Evolutionary conservation across 2,329 filamentous ascomycete genomes (phyloP).

Genomic region (Pestalotiopsis sp.): DNA sequence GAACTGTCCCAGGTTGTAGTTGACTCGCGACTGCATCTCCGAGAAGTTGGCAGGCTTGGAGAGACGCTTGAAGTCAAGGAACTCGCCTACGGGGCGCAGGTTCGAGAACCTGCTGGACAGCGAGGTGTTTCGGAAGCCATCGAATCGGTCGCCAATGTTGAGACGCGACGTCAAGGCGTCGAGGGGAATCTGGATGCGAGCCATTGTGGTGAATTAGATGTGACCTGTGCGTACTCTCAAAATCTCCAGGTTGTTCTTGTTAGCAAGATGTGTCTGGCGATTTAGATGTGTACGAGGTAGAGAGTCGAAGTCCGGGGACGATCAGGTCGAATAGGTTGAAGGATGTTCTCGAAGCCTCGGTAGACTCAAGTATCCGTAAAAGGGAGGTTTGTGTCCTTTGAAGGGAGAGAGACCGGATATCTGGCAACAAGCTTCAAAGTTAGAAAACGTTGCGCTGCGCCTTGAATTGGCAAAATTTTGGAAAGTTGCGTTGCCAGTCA

Average conservation of each 20-base stretch:
- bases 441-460: not conserved
- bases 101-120: constrained; percentile 86
- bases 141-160: constrained; percentile 83
- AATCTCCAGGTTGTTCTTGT: not conserved
- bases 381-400: not conserved
- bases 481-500: not conserved
- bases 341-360: not conserved
- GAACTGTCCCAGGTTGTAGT: constrained; percentile 97
- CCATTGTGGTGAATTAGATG: constrained; percentile 56
- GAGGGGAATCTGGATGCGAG: constrained; percentile 89
- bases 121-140: constrained; percentile 78
- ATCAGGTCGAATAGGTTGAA: not conserved
- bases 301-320: not conserved
- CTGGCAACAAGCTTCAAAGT: constrained; percentile 1
- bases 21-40: constrained; percentile 88
- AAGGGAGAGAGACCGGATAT: not conserved
- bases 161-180: constrained; percentile 90
- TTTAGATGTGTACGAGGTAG: not conserved
- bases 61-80: constrained; percentile 92
- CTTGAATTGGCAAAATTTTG: constrained; percentile 5
- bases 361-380: not conserved
- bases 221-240: not conserved
- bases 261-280: not conserved
- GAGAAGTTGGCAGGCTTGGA: constrained; percentile 92
- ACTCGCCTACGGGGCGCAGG: constrained; percentile 87